Percentiles rank a stretch among this genome's conserved stretches.
phyloP scores from a whole-genome alignment of 2,329 filamentous ascomycete species.

The Ceratocystis alfenasii region DNA sequence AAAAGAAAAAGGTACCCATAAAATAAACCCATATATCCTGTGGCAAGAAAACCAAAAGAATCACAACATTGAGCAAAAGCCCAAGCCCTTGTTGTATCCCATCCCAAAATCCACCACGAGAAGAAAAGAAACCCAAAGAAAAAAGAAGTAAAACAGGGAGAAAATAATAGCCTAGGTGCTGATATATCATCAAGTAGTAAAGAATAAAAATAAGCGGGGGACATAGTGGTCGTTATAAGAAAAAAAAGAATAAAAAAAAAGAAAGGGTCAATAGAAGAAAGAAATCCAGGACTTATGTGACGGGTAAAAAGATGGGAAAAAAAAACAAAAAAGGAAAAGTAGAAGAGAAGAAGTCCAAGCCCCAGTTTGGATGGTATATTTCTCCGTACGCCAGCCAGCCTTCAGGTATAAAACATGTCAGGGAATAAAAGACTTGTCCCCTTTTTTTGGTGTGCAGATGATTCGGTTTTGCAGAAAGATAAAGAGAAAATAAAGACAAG shows the following conservation, averaged over 20 bases:
- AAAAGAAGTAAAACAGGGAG: conserved; percentile 9
- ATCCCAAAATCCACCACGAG: background rate
- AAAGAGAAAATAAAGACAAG: conserved; percentile 16
- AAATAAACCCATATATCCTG: background rate
- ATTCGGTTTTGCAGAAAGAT: conserved; percentile 4
- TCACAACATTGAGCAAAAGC: conserved; percentile 15
- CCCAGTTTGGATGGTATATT: conserved; percentile 13
- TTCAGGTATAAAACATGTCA: conserved; percentile 13
- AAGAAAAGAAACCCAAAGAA: conserved; percentile 8
- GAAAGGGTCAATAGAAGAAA: conserved; percentile 7
- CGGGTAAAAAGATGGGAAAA: conserved; percentile 14
- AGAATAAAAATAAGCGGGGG: conserved; percentile 11
- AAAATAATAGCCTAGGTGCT: background rate
- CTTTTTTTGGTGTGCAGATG: conserved; percentile 8
- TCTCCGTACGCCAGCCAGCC: conserved; percentile 12
- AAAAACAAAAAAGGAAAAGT: conserved; percentile 16
- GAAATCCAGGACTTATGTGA: background rate
- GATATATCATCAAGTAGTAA: conserved; percentile 5
- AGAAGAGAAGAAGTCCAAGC: conserved; percentile 21
- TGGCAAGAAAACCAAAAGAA: conserved; percentile 19
- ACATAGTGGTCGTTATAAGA: background rate
- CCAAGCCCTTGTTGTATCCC: conserved; percentile 1
- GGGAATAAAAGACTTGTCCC: conserved; percentile 12
- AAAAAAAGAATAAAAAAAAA: conserved; percentile 9
- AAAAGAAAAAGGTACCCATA: conserved; percentile 12